A percentile compares a stretch with the other conserved stretches of the same genome.
Conservation (phyloP, 805 yeast species). For the Candida awuae region DNA sequence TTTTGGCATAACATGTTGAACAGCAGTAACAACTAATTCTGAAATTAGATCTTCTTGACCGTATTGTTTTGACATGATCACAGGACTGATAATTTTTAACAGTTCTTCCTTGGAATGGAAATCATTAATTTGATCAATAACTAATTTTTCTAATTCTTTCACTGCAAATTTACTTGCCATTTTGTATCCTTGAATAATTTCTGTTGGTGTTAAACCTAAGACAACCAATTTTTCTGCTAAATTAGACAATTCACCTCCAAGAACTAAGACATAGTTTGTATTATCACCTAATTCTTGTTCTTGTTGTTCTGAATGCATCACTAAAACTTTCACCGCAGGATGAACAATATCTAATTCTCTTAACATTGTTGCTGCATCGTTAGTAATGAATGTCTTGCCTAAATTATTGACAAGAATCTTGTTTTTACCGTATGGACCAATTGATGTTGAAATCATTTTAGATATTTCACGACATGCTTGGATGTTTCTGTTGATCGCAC, state of each 20-base stretch:
- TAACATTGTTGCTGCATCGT: constrained; percentile 97
- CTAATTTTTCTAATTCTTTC: constrained; percentile 57
- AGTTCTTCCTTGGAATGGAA: constrained; percentile 48
- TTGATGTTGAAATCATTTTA: constrained; percentile 83
- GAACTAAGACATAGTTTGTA: constrained; percentile 81
- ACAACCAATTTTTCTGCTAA: constrained; percentile 79
- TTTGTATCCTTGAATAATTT: constrained; percentile 86
- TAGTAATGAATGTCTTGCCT: constrained; percentile 81
- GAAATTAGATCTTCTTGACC: constrained; percentile 78
- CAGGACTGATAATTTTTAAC: constrained; percentile 71
- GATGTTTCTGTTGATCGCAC: constrained; percentile 87
- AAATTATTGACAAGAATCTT: constrained; percentile 88
- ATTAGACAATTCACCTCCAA: constrained; percentile 87
- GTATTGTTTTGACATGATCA: constrained; percentile 87
- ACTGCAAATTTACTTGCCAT: constrained; percentile 74
- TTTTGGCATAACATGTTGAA: constrained; percentile 67
- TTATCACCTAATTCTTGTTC: constrained; percentile 97
- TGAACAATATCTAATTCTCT: constrained; percentile 90
- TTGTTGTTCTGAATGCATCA: constrained; percentile 96
- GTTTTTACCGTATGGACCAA: constrained; percentile 97
- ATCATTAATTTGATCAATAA: constrained; percentile 54
- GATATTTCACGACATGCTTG: constrained; percentile 92
- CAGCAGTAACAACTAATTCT: constrained; percentile 76
- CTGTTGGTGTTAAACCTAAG: constrained; percentile 84
- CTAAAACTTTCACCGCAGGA: constrained; percentile 92